Base-by-base conservation (phyloP, 257 asterid genomes). In the Coffea canephora region DNA sequence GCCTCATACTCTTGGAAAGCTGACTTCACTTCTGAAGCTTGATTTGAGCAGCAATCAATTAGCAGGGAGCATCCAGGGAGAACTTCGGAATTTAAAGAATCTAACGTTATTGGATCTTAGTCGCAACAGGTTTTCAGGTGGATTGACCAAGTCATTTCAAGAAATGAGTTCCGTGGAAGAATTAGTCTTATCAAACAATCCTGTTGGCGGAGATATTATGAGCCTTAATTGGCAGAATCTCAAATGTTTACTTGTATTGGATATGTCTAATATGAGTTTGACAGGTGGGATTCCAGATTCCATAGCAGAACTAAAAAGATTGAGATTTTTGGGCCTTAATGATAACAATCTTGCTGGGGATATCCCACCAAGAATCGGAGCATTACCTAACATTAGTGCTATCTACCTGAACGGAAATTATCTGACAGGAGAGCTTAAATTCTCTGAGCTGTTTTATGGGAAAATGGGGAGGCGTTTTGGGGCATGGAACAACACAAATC, bases 401-500 rank as follows among this genome's bases (percentile, higher is more conserved):
- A 64, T 96, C 65, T 94, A 92, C 84, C 67, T 96, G 55, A 89
- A 96, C 80, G 97, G 96, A 8, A 96, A 96, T 80, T 91, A 96
- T 79, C 86, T 96, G 86, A 90, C 92, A 64, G 99, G 99, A 11
- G 87, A 87, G 84, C 95, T 96, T 65, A 79, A 85, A 71, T 96
- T 96, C 86, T 78, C 95, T 21, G 85, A 83, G 65, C 15, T 25
- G 86, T 94, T 94, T 83, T 95, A 87, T 75, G 89, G 86, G 50
- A 91, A 83, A 84, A 81, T 94, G 97, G 97, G 97, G 36, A 86
- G 97, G 78, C 78, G 97, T 19, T 96, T 96, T 77, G 93, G 97
- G 84, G 97, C 91, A 31, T 96, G 97, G 98, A 88, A 86, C 25
- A 96, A 96, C 81, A 91, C 97, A 57, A 89, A 91, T 83, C 86